Conservation (phyloP, 73 alveolate genomes). For the Paramecium octaurelia region DNA sequence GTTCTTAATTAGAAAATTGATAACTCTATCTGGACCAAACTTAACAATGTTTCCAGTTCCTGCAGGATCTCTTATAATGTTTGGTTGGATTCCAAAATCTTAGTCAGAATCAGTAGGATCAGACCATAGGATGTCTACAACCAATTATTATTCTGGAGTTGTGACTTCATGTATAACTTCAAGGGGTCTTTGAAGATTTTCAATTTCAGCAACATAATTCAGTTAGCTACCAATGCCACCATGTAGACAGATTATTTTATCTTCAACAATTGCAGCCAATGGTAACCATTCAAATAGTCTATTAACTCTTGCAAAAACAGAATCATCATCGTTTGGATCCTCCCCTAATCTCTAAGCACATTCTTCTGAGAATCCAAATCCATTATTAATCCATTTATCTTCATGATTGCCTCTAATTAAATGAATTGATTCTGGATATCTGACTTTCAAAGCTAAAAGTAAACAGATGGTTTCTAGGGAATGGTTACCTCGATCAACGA, state of each 20-base stretch:
- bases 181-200: constrained; percentile 85
- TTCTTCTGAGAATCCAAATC: constrained; percentile 98
- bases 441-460: constrained; percentile 88
- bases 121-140: constrained; percentile 90
- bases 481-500: constrained; percentile 89
- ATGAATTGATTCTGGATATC: constrained; percentile 88
- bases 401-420: constrained; percentile 90
- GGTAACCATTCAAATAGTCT: constrained; percentile 94
- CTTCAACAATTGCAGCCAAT: constrained; percentile 94
- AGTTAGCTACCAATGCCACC: constrained; percentile 97
- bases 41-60: constrained; percentile 99
- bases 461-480: constrained; percentile 90
- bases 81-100: constrained; percentile 95
- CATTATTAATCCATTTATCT: constrained; percentile 71
- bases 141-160: constrained; percentile 81
- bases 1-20: constrained; percentile 88
- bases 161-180: constrained; percentile 91
- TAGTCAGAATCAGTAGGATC: constrained; percentile 95
- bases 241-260: constrained; percentile 84
- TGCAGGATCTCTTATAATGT: constrained; percentile 98
- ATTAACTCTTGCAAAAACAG: constrained; percentile 87
- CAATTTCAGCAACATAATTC: constrained; percentile 83
- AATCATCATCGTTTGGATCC: constrained; percentile 89
- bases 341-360: constrained; percentile 97
- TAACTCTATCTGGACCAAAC: constrained; percentile 99